A percentile compares a stretch with the other conserved stretches of the same genome.
Conservation (phyloP, 768 basidiomycete genomes). For the Mrakia blollopis region DNA sequence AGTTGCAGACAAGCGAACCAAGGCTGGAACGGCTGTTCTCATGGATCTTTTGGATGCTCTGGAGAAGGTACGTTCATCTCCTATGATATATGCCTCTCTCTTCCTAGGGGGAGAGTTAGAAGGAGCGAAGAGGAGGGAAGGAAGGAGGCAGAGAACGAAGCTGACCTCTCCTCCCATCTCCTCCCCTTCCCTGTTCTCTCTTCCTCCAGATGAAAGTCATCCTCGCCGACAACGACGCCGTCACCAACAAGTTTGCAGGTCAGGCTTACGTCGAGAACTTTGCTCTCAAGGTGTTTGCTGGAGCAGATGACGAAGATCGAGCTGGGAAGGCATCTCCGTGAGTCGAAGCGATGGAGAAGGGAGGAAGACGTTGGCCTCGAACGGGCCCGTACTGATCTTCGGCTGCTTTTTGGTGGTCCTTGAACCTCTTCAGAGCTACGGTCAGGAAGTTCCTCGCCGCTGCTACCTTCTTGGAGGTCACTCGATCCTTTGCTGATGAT, state of each 20-base stretch:
- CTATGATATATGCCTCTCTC: not conserved
- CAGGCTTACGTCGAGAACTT: slow-evolving; percentile 93
- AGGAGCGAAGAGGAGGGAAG: not conserved
- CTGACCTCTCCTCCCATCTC: not conserved
- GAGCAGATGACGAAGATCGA: slow-evolving; percentile 88
- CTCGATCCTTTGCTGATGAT: slow-evolving; percentile 48
- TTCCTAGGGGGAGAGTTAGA: not conserved
- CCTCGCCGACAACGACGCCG: slow-evolving; percentile 68
- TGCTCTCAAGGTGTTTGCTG: slow-evolving; percentile 77
- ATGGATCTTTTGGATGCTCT: slow-evolving; percentile 68
- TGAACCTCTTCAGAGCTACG: slow-evolving; percentile 56
- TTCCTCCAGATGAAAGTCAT: slow-evolving; percentile 60
- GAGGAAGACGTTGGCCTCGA: not conserved
- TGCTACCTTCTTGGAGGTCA: slow-evolving; percentile 86
- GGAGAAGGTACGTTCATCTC: slow-evolving; percentile 52
- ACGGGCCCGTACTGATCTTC: slow-evolving; percentile 11
- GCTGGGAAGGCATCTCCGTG: slow-evolving; percentile 70
- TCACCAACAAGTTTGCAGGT: slow-evolving; percentile 74
- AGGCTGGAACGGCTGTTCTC: slow-evolving; percentile 66
- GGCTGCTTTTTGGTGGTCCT: not conserved
- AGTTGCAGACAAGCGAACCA: slow-evolving; percentile 59
- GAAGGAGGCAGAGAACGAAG: not conserved
- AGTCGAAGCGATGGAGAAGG: slow-evolving; percentile 32
- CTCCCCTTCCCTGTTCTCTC: not conserved
- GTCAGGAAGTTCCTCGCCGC: slow-evolving; percentile 94